Percentiles rank a stretch among this genome's conserved stretches.
Conservation (phyloP, 2,329 filamentous ascomycete genomes). For the Sporothrix variecibatus region DNA sequence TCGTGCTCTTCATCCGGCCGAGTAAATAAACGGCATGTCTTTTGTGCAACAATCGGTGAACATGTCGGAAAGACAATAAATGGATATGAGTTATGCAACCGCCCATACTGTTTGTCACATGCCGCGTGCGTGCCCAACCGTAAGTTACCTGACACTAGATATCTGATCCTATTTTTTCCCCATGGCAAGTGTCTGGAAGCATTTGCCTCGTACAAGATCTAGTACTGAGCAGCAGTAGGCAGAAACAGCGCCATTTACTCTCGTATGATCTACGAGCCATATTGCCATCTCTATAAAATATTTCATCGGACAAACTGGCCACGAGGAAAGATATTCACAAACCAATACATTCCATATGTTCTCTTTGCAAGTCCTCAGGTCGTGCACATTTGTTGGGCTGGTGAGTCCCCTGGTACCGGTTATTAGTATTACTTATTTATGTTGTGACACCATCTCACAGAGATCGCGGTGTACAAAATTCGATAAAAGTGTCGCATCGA, state of each 20-base stretch:
- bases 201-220: neutral
- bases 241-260: no score
- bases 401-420: neutral
- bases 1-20: neutral
- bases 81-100: neutral
- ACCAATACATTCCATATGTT: neutral
- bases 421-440: neutral
- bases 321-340: no score
- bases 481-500: neutral
- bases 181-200: neutral
- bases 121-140: neutral
- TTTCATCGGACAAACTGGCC: neutral
- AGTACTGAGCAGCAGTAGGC: neutral
- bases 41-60: neutral
- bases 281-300: no score
- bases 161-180: neutral
- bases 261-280: no score
- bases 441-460: neutral
- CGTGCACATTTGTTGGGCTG: neutral
- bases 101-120: no score
- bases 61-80: neutral
- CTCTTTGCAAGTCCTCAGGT: neutral
- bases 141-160: no score
- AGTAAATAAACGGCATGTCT: neutral
- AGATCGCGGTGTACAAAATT: constrained; percentile 8